phyloP scores from a whole-genome alignment of 768 basidiomycete species.

The Russula sp. region DNA sequence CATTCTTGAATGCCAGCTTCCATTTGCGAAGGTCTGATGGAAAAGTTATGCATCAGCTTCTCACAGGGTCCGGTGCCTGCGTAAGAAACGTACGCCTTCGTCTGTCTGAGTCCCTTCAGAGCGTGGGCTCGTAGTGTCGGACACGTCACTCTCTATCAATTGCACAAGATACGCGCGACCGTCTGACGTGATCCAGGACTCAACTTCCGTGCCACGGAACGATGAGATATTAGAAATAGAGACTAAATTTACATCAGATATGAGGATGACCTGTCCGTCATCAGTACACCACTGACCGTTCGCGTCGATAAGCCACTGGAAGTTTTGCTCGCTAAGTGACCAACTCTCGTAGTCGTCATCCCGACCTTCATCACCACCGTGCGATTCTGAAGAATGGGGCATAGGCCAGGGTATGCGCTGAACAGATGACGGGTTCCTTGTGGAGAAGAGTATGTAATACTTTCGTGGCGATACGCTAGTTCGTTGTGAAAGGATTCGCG shows the following conservation, averaged over 20 bases:
- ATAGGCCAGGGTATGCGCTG: conserved; percentile 84
- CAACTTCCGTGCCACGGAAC: conserved; percentile 53
- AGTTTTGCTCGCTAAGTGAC: conserved; percentile 57
- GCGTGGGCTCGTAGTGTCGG: conserved; percentile 21
- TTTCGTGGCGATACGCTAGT: conserved; percentile 69
- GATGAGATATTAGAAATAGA: conserved; percentile 58
- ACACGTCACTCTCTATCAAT: conserved; percentile 41
- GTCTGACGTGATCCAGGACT: conserved; percentile 83
- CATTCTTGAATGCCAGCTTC: conserved; percentile 6
- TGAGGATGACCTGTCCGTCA: neutral
- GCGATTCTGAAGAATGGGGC: conserved; percentile 38
- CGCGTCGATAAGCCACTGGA: conserved; percentile 69
- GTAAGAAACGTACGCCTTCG: conserved; percentile 12
- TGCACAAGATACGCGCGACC: conserved; percentile 77
- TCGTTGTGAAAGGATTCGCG: conserved; percentile 6
- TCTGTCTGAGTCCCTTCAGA: conserved; percentile 23
- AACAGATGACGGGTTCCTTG: conserved; percentile 63
- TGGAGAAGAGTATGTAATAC: conserved; percentile 67
- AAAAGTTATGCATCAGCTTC: neutral
- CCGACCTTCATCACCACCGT: conserved; percentile 29
- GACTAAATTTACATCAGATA: conserved; percentile 37
- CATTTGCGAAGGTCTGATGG: conserved; percentile 2
- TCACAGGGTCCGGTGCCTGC: neutral
- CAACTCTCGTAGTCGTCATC: conserved; percentile 58
- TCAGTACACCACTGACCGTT: conserved; percentile 46